These are phyloP conservation scores for Guillardia theta DNA, from an alignment of 78 protist genomes.

Conservation along the genomic window DNA sequence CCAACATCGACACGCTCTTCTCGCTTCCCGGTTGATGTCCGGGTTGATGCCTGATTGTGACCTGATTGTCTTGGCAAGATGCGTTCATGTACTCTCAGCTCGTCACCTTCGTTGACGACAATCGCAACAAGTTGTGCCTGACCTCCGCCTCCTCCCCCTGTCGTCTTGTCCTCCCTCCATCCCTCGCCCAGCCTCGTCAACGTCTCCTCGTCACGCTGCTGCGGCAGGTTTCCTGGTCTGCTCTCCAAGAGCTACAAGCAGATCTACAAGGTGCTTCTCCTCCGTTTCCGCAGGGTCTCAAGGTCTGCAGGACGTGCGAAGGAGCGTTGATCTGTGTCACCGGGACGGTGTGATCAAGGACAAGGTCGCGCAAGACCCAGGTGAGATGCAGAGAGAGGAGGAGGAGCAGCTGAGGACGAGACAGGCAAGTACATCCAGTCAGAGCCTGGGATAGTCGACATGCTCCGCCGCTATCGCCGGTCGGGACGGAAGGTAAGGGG, in stretches of 20 bases:
- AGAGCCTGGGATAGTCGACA: conserved; percentile 27
- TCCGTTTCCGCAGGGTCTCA: too few relatives aligned
- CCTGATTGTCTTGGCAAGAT: neutral
- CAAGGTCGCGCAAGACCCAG: neutral
- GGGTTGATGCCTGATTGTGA: neutral
- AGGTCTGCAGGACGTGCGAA: conserved; percentile 44
- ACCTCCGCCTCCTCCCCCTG: neutral
- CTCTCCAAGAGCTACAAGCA: neutral
- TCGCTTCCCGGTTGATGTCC: neutral
- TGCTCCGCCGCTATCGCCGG: neutral
- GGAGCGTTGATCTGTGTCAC: conserved; percentile 48
- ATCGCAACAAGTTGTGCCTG: neutral
- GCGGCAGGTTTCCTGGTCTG: neutral
- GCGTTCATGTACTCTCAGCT: conserved; percentile 44
- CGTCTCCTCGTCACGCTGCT: neutral
- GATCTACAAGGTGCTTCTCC: conserved; percentile 44
- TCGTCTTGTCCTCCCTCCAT: neutral
- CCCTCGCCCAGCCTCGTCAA: neutral
- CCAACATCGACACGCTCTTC: conserved; percentile 47
- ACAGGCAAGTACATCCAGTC: neutral
- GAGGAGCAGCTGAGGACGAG: neutral
- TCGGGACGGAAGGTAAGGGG: conserved; percentile 24
- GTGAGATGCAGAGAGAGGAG: neutral
- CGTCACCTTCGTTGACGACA: neutral
- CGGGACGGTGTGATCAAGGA: conserved; percentile 30